Evolutionary conservation across 768 basidiomycete genomes (phyloP).

Genomic region (Kwoniella newhampshirensis): DNA sequence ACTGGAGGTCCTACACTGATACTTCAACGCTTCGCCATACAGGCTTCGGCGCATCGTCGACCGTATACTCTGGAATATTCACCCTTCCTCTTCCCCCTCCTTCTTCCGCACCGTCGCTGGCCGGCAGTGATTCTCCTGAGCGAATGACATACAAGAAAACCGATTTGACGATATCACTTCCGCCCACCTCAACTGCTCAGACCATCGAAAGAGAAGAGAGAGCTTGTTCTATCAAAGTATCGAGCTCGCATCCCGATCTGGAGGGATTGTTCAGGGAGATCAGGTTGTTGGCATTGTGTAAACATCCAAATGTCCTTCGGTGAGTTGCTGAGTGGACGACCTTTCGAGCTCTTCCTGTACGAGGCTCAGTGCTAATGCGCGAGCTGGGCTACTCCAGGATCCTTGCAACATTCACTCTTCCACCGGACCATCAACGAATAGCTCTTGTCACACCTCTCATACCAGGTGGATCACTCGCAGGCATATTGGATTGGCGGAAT

Average conservation of each 20-base stretch:
- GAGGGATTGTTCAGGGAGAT: constrained; percentile 54
- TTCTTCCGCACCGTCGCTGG: background rate
- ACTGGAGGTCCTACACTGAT: too few species aligned
- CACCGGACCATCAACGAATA: constrained; percentile 38
- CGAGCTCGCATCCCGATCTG: constrained; percentile 61
- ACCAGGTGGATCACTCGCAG: constrained; percentile 38
- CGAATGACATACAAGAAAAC: background rate
- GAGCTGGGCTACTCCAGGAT: too few species aligned
- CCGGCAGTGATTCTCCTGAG: too few species aligned
- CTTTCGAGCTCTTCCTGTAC: too few species aligned
- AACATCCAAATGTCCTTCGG: constrained; percentile 69
- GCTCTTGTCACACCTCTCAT: constrained; percentile 44
- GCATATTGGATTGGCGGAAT: constrained; percentile 36
- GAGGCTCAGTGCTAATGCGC: too few species aligned
- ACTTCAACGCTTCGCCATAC: background rate
- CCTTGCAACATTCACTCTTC: constrained; percentile 39
- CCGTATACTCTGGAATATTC: constrained; percentile 77
- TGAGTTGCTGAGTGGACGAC: constrained; percentile 14
- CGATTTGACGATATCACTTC: background rate
- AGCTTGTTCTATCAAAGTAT: constrained; percentile 46
- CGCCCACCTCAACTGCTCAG: background rate
- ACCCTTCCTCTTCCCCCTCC: constrained; percentile 53
- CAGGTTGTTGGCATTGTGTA: constrained; percentile 30
- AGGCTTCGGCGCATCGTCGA: constrained; percentile 88
- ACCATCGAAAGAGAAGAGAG: constrained; percentile 1